Evolutionary conservation across 768 basidiomycete genomes (phyloP), one percentile per base, ranked within the genome.

Genomic region (Termitomyces sp.): DNA sequence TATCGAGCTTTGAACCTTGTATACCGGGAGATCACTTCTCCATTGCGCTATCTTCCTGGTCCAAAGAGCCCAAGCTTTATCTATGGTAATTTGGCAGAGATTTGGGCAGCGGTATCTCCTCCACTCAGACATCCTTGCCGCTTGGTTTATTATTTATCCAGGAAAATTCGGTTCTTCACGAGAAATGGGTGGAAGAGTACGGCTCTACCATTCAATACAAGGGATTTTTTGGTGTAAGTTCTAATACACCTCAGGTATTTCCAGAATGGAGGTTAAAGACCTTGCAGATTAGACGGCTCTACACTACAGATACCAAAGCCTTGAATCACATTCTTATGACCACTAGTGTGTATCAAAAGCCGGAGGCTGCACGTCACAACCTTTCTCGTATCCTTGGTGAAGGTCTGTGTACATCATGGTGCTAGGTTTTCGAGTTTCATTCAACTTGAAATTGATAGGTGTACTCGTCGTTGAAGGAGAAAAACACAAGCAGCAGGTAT

Each of bases 291-390:
- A 54, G 52, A 19, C 57, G 60, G 28, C 14, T 61, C 17, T 59
- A 56, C 32, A 61, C 57, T 5, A 54, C 52, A 34, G 60, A 61
- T 42, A 48, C 58, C 45, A 79, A 80, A 27, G 88, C 87, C 0
- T 39, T 91, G 35, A 76, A 78, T 42, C 83, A 91, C 60, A 73
- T 93, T 50, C 71, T 92, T 14, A 75, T 77, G 58, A 82, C 87
- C 54, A 70, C 70, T 27, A 67, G 77, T 30, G 69, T 74, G 40
- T 89, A 85, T 59, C 78, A 80, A 57, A 89, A 88, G 60, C 76
- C 85, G 0, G 71, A 73, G 11, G 59, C 64, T 0, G 61, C 68
- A 6, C 71, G 79, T 11, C 72, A 67, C 37, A 65, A 54, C 39
- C 65, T 86, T 5, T 58, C 66, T 14, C 67, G 66, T 12, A 63